Evolutionary conservation across 495 filamentous ascomycete genomes (phyloP).

Genomic region (Penicillium chermesinum): DNA sequence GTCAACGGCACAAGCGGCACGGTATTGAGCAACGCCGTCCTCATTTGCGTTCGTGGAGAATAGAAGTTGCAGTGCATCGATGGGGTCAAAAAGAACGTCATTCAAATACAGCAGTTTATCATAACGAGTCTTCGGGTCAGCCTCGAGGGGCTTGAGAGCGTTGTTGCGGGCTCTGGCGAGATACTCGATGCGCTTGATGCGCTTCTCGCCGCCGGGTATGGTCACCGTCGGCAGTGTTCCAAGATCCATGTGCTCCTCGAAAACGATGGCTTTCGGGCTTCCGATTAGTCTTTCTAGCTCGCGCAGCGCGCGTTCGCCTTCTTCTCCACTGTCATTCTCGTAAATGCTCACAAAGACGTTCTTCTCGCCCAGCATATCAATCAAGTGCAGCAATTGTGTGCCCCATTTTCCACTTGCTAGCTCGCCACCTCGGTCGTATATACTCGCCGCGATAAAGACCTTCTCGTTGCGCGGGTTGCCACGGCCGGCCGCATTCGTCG

Average conservation of each 20-base stretch:
- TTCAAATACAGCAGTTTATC: conserved; percentile 74
- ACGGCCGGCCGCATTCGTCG: conserved; percentile 42
- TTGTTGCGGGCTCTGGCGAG: conserved; percentile 75
- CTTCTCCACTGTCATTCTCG: conserved; percentile 63
- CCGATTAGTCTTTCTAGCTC: conserved; percentile 37
- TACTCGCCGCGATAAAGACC: conserved; percentile 70
- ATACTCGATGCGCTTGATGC: conserved; percentile 68
- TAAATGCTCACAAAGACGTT: conserved; percentile 55
- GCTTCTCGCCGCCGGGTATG: conserved; percentile 55
- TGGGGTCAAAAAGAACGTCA: conserved; percentile 66
- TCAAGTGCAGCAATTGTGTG: conserved; percentile 52
- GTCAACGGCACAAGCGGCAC: conserved; percentile 77
- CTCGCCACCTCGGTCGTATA: conserved; percentile 58
- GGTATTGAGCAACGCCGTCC: conserved; percentile 55
- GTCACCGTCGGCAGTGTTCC: conserved; percentile 49
- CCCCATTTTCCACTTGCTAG: conserved; percentile 66
- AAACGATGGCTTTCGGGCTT: conserved; percentile 51
- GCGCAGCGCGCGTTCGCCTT: conserved; percentile 39
- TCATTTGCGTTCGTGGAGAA: conserved; percentile 66
- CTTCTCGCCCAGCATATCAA: conserved; percentile 53
- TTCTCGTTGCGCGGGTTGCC: conserved; percentile 62
- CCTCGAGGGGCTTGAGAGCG: conserved; percentile 59
- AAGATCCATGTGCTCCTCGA: conserved; percentile 49
- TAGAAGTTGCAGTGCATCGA: conserved; percentile 65
- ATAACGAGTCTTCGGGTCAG: conserved; percentile 40